Conservation (phyloP, 495 filamentous ascomycete species). For the Copromyces sp. region DNA sequence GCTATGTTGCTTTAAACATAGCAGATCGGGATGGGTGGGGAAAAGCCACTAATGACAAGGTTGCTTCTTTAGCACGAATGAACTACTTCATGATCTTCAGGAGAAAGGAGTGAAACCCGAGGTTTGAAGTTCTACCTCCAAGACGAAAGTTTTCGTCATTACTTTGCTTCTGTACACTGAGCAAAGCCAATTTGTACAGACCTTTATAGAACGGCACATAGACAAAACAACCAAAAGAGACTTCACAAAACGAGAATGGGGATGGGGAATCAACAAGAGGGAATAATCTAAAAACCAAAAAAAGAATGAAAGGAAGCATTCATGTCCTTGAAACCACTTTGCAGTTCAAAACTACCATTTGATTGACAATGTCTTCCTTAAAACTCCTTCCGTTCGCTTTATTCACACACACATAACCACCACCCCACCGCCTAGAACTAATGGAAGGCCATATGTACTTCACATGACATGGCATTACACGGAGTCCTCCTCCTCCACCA, state of each 20-base stretch:
- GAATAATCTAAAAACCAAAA: not conserved
- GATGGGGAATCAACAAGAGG: not conserved
- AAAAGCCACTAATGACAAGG: not conserved
- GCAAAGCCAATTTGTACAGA: not conserved
- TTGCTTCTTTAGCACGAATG: not conserved
- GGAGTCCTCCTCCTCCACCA: not conserved
- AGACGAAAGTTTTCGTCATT: not conserved
- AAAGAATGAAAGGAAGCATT: not conserved
- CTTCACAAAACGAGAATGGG: not conserved
- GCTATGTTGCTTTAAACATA: not conserved
- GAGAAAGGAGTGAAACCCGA: not conserved
- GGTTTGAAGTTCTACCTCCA: not conserved
- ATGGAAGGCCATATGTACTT: not conserved
- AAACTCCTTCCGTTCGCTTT: not conserved
- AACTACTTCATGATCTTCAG: not conserved
- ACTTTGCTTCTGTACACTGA: not conserved
- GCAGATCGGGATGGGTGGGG: not conserved
- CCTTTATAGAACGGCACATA: not conserved
- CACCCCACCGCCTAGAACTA: not conserved
- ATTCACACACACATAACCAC: not conserved
- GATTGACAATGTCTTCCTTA: not conserved
- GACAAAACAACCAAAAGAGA: not conserved
- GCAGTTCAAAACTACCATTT: not conserved
- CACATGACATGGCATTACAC: not conserved
- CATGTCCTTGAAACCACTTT: not conserved